Evolutionary conservation across 2,329 filamentous ascomycete genomes (phyloP), one percentile per base, ranked within the genome.

Genomic region (Aureobasidium sp.): DNA sequence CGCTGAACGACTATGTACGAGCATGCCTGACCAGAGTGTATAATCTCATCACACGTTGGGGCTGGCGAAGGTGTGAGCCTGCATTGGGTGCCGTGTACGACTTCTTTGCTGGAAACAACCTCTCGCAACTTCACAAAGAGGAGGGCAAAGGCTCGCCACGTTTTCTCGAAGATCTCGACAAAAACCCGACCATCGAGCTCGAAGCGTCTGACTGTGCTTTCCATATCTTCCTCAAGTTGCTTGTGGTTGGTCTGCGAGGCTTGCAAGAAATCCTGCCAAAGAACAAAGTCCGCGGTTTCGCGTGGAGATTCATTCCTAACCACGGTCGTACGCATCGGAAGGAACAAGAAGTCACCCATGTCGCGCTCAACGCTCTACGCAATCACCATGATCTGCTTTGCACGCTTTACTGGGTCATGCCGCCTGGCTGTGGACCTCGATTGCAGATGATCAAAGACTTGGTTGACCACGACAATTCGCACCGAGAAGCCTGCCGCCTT

Each of bases 321-420:
- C 82, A 85, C 67, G 81, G 80, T 4, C 78, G 82, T n/a, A 77
- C 73, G 6, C 83, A 84, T 67, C 81, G 77, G 1, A 85, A 84
- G 66, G 83, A 85, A 29, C 73, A 80, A 61, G 70, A 75, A 4
- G 68, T 85, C 15, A 74, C 74, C 31, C 75, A 79, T 57, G 74
- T 78, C 60, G 82, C 82, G 63, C 70, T 85, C 13, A 77, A 81
- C 55, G 81, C 83, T 1, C 70, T 85, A 47, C 77, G 81, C 50
- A 86, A 85, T 64, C 82, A 86, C 61, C 82, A 84, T 64, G 82
- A 85, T 65, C 73, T 86, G 17, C 74, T 86, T 0, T 82, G 79
- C 59, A 82, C 80, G 3, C 72, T 86, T 15, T 85, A 85, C 67
- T 84, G 77, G 74, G 78, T 77, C 43, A 78, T 80, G 38, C 82